Base-by-base conservation (phyloP, 352 stramenopile species). In the Phytophthora sp. region DNA sequence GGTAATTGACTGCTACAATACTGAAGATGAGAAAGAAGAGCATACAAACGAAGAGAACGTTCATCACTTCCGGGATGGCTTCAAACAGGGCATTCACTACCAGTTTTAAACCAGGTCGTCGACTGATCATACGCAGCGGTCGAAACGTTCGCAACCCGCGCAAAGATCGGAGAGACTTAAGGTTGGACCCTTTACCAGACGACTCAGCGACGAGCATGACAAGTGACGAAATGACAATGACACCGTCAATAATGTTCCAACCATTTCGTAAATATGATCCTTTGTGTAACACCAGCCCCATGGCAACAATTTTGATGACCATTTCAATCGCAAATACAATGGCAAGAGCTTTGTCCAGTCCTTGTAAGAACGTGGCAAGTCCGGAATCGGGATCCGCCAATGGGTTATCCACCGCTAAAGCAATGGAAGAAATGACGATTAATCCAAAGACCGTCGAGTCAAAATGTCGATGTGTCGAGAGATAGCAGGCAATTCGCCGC, bases 1-100 rank as follows among this genome's bases (percentile, higher is more conserved):
- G 76, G 62, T 98, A 98, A 35, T 93, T 97, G 0, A 98, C 92
- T 4, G 91, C 86, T 55, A 98, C 79, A 56, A 98, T 98, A 57
- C 91, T 96, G 79, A 99, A 99, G 44, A 98, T 97, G 23, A 98
- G 78, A 55, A 97, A 98, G 63, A 98, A 97, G 0, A 99, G 75
- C 39, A 90, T 78, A 50, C 90, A 98, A 2, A 99, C 76, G 50
- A 98, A 82, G 3, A 95, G 61, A 3, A 98, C 85, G 69, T 98
- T 98, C 4, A 94, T 67, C 8, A 98, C 90, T 16, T 80, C 78
- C 0, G 90, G 93, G n/a, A 98, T 96, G 15, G 88, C 86, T 49
- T 92, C 80, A 20, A 98, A 84, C 16, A 98, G 70, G 0, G 92
- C 80, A 23, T 97, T 97, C 3, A 99, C 91, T 0, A 98, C 92